Evolutionary conservation across 129 eudicot species (phyloP).

Genomic region (Arctium minus): DNA sequence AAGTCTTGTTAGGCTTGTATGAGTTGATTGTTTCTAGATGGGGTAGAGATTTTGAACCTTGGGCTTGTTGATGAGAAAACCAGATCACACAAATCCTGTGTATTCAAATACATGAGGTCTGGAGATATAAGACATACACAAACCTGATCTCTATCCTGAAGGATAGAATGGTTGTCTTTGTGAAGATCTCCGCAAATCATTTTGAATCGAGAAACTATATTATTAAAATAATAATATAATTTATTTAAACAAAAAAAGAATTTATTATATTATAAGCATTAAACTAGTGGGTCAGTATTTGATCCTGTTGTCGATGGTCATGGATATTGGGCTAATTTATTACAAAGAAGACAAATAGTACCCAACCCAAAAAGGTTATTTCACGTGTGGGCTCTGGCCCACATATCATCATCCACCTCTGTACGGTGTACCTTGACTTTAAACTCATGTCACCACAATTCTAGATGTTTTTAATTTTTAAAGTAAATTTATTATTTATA

Average conservation of each 20-base stretch:
- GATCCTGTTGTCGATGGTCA: not conserved
- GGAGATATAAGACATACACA: too few species aligned
- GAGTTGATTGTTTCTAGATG: too few species aligned
- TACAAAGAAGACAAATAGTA: slow-evolving; percentile 15
- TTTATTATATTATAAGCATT: not conserved
- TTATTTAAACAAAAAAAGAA: too few species aligned
- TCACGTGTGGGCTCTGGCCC: slow-evolving; percentile 36
- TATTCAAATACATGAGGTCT: too few species aligned
- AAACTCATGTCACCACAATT: not conserved
- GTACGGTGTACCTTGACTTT: slow-evolving; percentile 8
- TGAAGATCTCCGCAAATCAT: too few species aligned
- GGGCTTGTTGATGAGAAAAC: not conserved
- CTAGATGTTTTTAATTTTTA: too few species aligned
- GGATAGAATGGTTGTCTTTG: too few species aligned
- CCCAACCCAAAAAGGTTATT: slow-evolving; percentile 35
- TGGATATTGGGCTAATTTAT: slow-evolving; percentile 16
- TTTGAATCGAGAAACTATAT: too few species aligned
- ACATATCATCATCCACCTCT: not conserved
- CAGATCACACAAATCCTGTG: not conserved
- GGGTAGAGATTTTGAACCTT: not conserved
- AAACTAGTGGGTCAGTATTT: too few species aligned
- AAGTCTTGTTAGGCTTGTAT: not conserved
- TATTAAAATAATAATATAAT: too few species aligned
- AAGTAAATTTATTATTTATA: too few species aligned
- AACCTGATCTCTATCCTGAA: too few species aligned